Evolutionary conservation across 2,329 filamentous ascomycete genomes (phyloP).

Genomic region (Didymella glomerata): DNA sequence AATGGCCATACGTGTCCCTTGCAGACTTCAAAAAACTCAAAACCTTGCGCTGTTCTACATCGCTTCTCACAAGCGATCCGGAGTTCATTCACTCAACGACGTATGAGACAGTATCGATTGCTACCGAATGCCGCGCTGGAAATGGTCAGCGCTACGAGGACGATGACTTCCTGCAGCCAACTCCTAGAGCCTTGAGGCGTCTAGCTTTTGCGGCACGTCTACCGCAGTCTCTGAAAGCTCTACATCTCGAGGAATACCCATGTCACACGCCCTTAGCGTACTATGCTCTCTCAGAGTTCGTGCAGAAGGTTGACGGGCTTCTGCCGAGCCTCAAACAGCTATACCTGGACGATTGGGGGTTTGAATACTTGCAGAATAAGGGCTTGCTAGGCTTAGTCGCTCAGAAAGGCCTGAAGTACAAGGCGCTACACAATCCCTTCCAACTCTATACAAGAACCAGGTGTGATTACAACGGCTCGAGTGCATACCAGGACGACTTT

Average conservation of each 20-base stretch:
- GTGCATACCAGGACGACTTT: neutral
- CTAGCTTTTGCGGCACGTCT: neutral
- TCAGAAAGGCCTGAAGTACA: neutral
- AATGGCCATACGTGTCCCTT: slow-evolving; percentile 1
- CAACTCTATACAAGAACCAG: neutral
- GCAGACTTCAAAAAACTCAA: slow-evolving; percentile 3
- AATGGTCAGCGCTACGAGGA: neutral
- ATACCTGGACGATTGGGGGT: slow-evolving; percentile 1
- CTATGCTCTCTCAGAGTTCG: slow-evolving; percentile 1
- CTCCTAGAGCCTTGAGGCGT: neutral
- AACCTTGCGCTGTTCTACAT: slow-evolving; percentile 3
- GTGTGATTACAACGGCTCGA: neutral
- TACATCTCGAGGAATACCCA: neutral
- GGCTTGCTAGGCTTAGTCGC: slow-evolving; percentile 1
- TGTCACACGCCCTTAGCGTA: slow-evolving; percentile 1
- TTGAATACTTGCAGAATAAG: neutral
- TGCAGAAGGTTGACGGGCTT: neutral
- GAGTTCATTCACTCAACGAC: neutral
- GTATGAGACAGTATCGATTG: neutral
- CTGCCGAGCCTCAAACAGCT: slow-evolving; percentile 1
- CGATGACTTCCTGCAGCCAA: neutral
- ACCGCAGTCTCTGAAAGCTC: neutral
- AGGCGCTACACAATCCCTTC: slow-evolving; percentile 4
- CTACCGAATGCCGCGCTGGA: neutral
- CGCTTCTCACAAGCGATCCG: slow-evolving; percentile 3